Percentiles rank a stretch among this genome's conserved stretches.
Evolutionary conservation across 2,329 filamentous ascomycete species (phyloP).

Genomic region (Xylariaceae sp.): DNA sequence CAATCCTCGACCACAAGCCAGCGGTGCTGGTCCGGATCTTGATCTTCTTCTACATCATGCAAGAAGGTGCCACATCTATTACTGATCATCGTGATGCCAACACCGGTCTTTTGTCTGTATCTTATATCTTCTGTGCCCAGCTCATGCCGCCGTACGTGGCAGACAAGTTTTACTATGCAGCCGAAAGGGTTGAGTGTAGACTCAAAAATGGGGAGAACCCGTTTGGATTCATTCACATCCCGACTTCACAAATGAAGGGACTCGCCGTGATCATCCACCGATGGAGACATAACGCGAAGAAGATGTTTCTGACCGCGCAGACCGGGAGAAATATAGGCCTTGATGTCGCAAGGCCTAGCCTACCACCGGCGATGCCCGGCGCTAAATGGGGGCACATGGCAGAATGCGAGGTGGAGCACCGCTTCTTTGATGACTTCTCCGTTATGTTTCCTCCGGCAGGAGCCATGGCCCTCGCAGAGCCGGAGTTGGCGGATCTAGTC

Average conservation of each 20-base stretch:
- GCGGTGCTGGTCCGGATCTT: constrained; percentile 22
- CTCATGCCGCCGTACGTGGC: constrained; percentile 24
- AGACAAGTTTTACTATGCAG: constrained; percentile 19
- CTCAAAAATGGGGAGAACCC: constrained; percentile 22
- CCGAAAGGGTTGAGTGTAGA: constrained; percentile 9
- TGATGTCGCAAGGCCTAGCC: background rate
- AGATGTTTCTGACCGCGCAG: constrained; percentile 1
- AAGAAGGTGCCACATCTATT: constrained; percentile 4
- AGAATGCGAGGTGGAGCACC: constrained; percentile 16
- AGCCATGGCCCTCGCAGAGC: constrained; percentile 13
- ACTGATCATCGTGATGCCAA: background rate
- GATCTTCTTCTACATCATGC: constrained; percentile 24
- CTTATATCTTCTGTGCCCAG: constrained; percentile 25
- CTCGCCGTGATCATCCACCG: background rate
- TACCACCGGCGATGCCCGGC: background rate
- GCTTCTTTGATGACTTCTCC: constrained; percentile 22
- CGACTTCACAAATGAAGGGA: constrained; percentile 13
- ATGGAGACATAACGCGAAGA: background rate
- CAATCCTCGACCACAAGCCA: constrained; percentile 28
- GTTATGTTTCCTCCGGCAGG: constrained; percentile 22
- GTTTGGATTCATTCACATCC: constrained; percentile 14
- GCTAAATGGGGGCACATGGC: background rate
- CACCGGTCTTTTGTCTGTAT: constrained; percentile 6
- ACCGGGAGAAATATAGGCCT: constrained; percentile 1
- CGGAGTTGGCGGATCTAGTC: constrained; percentile 14